Evolutionary conservation across 2,329 filamentous ascomycete genomes (phyloP), one percentile per base, ranked within the genome.

Genomic region (Diplodia corticola): DNA sequence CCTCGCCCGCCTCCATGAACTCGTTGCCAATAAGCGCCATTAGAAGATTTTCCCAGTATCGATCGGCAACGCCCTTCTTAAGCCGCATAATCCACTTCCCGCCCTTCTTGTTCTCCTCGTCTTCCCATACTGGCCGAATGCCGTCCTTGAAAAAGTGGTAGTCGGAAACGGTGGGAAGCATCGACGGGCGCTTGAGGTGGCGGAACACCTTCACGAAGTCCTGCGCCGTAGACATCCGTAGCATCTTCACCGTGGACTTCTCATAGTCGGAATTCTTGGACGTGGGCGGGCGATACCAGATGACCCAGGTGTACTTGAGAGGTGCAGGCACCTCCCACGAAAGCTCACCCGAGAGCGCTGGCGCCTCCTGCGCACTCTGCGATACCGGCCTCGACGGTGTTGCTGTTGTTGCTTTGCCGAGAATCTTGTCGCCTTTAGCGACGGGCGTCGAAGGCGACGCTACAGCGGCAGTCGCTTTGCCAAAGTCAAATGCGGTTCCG

Each of bases 221-320:
- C 80, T 98, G 93, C 59, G 87, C 92, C 5, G 91, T 92, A 68
- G 86, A 85, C 74, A 96, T 91, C 65, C 86, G 86, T 72, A 92
- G 94, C 75, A 98, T 88, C 46, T 93, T 88, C 73, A 95, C 91
- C 68, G 96, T 89, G 6, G 94, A 98, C 80, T 98, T 97, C 79
- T 99, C 95, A 78, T 99, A 99, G 79, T 98, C 94, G 74, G 95
- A 94, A 70, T 94, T 95, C 82, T 99, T 99, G 71, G 92, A 93
- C 73, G 96, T 97, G 59, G 95, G 95, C 46, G 95, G 95, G 67
- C 95, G 88, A 80, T 96, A 99, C 93, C 95, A 98, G 77, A 98
- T 92, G 37, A 96, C 89, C 95, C 95, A 99, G 69, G 89, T 89
- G 78, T 92, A 89, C 80, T 91, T 93, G 73, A 98, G 84, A 68